These are phyloP conservation scores for Rhizopus sp. DNA, from an alignment of 371 early-diverging fungal species.

Conservation along the genomic window DNA sequence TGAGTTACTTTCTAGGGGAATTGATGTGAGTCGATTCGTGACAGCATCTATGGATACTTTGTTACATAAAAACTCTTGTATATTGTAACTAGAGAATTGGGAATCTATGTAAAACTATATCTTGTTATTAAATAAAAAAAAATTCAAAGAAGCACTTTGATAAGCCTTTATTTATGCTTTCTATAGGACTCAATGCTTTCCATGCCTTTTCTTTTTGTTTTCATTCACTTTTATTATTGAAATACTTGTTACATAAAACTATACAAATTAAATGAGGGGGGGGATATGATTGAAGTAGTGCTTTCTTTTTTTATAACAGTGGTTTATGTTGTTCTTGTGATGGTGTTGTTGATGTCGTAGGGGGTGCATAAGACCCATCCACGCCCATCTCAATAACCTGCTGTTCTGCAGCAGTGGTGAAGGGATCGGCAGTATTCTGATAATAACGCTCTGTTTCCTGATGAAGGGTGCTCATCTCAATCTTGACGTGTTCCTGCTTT, in stretches of 20 bases:
- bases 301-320: not conserved
- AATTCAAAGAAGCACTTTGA: too few species aligned
- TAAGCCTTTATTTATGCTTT: too few species aligned
- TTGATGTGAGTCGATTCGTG: conserved; percentile 37
- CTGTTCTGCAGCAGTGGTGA: conserved; percentile 14
- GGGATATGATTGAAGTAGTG: too few species aligned
- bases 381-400: conserved; percentile 15
- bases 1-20: conserved; percentile 48
- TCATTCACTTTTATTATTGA: not conserved
- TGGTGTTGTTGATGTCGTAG: conserved; percentile 5
- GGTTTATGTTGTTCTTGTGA: conserved; percentile 8
- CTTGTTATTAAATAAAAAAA: too few species aligned
- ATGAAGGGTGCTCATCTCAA: conserved; percentile 33
- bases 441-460: conserved; percentile 5
- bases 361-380: conserved; percentile 20
- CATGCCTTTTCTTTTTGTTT: too few species aligned
- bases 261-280: not conserved
- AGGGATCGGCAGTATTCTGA: conserved; percentile 14
- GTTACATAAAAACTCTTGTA: conserved; percentile 3
- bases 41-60: conserved; percentile 35
- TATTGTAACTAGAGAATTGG: not conserved
- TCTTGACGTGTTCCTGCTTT: conserved; percentile 21
- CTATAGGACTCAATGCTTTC: too few species aligned
- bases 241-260: not conserved
- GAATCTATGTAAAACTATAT: not conserved